Evolutionary conservation across 1,284 basidiomycete species (phyloP).

Genomic region (Ustilago trichophora): DNA sequence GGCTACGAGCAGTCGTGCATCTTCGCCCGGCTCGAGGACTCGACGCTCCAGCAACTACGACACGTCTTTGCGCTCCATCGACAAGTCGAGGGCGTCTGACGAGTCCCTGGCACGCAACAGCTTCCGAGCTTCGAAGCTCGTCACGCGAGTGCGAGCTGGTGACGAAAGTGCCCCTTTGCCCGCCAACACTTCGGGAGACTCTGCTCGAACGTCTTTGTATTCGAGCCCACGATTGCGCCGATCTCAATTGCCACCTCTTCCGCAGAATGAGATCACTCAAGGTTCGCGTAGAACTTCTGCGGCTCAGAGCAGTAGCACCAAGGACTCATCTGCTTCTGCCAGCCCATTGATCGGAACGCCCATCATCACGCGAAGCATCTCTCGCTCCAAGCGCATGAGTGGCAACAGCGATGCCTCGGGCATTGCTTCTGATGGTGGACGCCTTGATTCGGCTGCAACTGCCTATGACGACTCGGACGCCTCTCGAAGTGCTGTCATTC

Average conservation of each 20-base stretch:
- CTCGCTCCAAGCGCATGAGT: slow-evolving; percentile 42
- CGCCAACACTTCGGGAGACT: slow-evolving; percentile 8
- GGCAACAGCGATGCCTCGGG: slow-evolving; percentile 38
- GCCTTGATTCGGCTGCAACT: slow-evolving; percentile 14
- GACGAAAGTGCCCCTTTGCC: slow-evolving; percentile 13
- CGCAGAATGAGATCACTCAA: slow-evolving; percentile 42
- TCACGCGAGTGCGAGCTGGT: slow-evolving; percentile 20
- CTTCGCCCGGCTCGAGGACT: slow-evolving; percentile 40
- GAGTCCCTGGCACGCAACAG: slow-evolving; percentile 23
- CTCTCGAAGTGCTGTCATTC: slow-evolving; percentile 70
- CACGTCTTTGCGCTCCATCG: slow-evolving; percentile 28
- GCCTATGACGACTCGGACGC: slow-evolving; percentile 24
- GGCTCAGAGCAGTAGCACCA: slow-evolving; percentile 5
- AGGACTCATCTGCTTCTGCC: slow-evolving; percentile 12
- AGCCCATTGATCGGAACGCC: slow-evolving; percentile 24
- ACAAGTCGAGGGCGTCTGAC: slow-evolving; percentile 24
- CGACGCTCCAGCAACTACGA: slow-evolving; percentile 48
- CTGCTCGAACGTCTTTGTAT: slow-evolving; percentile 27
- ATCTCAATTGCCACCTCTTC: slow-evolving; percentile 52
- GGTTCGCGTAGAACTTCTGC: slow-evolving; percentile 26
- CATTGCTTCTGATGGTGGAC: slow-evolving; percentile 15
- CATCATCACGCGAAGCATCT: slow-evolving; percentile 10
- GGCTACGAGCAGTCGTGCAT: slow-evolving; percentile 35
- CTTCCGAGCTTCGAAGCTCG: slow-evolving; percentile 34
- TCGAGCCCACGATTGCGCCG: slow-evolving; percentile 50